phyloP scores from a whole-genome alignment of 352 stramenopile species.

The Phytophthora chlamydospora region DNA sequence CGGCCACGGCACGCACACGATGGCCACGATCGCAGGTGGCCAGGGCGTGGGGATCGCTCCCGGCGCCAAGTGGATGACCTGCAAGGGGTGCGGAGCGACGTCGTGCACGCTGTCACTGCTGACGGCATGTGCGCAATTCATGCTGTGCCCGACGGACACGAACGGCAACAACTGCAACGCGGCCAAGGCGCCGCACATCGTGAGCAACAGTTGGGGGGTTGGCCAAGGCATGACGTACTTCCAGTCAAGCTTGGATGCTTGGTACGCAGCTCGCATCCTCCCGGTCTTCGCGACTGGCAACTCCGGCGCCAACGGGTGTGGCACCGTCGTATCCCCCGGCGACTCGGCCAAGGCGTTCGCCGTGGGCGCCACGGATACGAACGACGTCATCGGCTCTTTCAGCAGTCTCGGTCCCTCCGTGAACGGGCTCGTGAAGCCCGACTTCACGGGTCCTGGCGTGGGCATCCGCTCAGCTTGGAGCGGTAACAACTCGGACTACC shows the following conservation, averaged over 20 bases:
- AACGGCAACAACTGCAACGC: conserved; percentile 55
- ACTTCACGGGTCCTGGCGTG: conserved; percentile 47
- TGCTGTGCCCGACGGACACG: conserved; percentile 62
- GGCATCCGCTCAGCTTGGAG: conserved; percentile 47
- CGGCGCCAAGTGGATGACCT: conserved; percentile 55
- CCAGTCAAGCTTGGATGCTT: conserved; percentile 45
- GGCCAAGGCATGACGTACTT: conserved; percentile 43
- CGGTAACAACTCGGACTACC: conserved; percentile 41
- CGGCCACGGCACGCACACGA: conserved; percentile 61
- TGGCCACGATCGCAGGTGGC: conserved; percentile 50
- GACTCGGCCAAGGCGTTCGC: conserved; percentile 45
- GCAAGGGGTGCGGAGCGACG: conserved; percentile 43
- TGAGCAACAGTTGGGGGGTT: conserved; percentile 66
- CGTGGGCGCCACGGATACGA: conserved; percentile 43
- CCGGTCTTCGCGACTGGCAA: conserved; percentile 63
- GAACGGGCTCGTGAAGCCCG: conserved; percentile 48
- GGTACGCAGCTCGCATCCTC: conserved; percentile 53
- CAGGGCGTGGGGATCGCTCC: conserved; percentile 52
- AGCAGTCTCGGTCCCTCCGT: conserved; percentile 47
- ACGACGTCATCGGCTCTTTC: conserved; percentile 42
- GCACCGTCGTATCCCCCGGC: conserved; percentile 38
- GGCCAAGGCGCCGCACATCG: conserved; percentile 52
- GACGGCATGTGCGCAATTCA: conserved; percentile 53
- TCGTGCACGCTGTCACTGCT: conserved; percentile 38
- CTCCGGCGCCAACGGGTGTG: conserved; percentile 38